Evolutionary conservation across 352 stramenopile species (phyloP).

Genomic region (Peronospora belbahrii): DNA sequence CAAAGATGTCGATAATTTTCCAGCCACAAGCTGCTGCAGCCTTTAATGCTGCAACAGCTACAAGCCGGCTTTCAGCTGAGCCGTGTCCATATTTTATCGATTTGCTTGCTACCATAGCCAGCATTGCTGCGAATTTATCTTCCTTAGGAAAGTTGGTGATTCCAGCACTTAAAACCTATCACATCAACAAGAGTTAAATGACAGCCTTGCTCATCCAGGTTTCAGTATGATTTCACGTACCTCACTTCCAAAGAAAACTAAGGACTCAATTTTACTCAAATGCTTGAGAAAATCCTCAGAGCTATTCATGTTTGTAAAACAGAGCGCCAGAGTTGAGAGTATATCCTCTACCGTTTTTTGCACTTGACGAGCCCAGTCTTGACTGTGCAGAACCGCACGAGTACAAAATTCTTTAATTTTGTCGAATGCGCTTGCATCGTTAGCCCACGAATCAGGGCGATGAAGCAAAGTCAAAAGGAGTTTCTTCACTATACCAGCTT

Average conservation of each 20-base stretch:
- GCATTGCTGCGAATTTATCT: constrained; percentile 17
- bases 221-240: constrained; percentile 14
- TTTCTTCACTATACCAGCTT: constrained; percentile 13
- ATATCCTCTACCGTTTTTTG: constrained; percentile 11
- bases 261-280: constrained; percentile 8
- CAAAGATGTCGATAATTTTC: constrained; percentile 36
- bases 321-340: constrained; percentile 11
- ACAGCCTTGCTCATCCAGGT: not conserved
- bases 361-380: constrained; percentile 19
- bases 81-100: constrained; percentile 13
- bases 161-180: constrained; percentile 14
- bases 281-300: constrained; percentile 12
- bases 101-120: constrained; percentile 21
- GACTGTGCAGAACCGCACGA: constrained; percentile 7
- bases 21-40: constrained; percentile 38
- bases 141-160: constrained; percentile 9
- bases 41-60: constrained; percentile 32
- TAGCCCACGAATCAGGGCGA: constrained; percentile 6
- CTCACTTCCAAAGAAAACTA: constrained; percentile 26
- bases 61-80: constrained; percentile 16
- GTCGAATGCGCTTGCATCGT: constrained; percentile 6
- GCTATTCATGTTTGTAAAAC: constrained; percentile 12
- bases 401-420: constrained; percentile 27
- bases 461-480: constrained; percentile 18
- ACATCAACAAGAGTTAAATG: constrained; percentile 3